Percentiles rank a stretch among this genome's conserved stretches.
Evolutionary conservation across 2,329 filamentous ascomycete genomes (phyloP).

Genomic region (Pseudogymnoascus sp.): DNA sequence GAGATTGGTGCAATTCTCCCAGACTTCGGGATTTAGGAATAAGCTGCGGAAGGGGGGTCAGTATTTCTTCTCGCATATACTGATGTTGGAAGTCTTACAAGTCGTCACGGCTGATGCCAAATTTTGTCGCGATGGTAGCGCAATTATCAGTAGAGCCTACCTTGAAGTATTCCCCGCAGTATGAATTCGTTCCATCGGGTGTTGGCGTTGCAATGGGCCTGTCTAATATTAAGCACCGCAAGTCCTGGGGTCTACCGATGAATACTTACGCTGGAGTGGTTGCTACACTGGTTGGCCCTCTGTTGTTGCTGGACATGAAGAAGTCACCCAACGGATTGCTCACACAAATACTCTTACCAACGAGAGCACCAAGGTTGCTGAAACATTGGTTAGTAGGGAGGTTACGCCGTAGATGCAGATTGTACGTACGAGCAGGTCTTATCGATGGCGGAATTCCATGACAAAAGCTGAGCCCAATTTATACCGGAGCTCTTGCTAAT

Average conservation of each 20-base stretch:
- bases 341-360: not conserved
- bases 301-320: not conserved
- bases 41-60: not conserved
- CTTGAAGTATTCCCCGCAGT: not conserved
- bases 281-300: not conserved
- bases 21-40: not conserved
- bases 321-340: not conserved
- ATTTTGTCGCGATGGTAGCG: not conserved
- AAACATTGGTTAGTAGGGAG: not conserved
- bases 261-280: not conserved
- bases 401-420: not conserved
- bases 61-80: not conserved
- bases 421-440: not conserved
- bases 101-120: not conserved
- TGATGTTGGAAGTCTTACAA: not conserved
- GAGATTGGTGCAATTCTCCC: not conserved
- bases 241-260: not conserved
- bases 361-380: not conserved
- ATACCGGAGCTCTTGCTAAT: not conserved
- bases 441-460: slow-evolving; percentile 10
- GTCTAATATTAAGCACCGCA: not conserved
- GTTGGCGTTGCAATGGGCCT: slow-evolving; percentile 12
- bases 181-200: slow-evolving; percentile 11
- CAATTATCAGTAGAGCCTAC: slow-evolving; percentile 8
- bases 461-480: slow-evolving; percentile 4